Evolutionary conservation across 805 yeast species (phyloP).

Genomic region (Teunomyces panamensis): DNA sequence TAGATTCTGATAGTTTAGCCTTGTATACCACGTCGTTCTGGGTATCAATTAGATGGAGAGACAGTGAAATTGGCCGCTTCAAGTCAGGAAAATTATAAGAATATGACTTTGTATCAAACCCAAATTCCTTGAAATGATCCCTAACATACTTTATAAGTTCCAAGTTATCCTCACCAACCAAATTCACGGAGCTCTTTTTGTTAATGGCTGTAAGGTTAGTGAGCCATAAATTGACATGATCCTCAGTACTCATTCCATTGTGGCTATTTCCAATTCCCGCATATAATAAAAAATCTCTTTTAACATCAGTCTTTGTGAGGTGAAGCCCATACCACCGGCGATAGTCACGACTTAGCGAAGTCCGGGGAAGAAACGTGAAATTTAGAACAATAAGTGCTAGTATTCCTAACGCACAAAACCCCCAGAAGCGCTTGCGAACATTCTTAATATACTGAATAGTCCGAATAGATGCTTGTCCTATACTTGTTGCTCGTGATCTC

Average conservation of each 20-base stretch:
- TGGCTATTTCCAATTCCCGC: constrained; percentile 24
- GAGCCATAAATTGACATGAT: constrained; percentile 26
- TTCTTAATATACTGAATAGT: constrained; percentile 2
- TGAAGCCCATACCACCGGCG: constrained; percentile 67
- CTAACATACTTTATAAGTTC: constrained; percentile 25
- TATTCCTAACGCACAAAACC: constrained; percentile 48
- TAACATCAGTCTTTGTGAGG: constrained; percentile 66
- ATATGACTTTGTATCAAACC: constrained; percentile 19
- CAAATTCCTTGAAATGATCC: constrained; percentile 24
- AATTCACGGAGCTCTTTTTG: constrained; percentile 15
- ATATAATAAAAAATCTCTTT: constrained; percentile 52
- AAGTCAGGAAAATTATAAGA: constrained; percentile 14
- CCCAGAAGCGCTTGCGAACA: constrained; percentile 32
- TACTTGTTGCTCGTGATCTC: constrained; percentile 1
- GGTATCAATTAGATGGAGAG: constrained; percentile 21
- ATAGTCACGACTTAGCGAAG: constrained; percentile 78
- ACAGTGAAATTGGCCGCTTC: constrained; percentile 24
- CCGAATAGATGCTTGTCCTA: constrained; percentile 1
- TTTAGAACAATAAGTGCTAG: constrained; percentile 54
- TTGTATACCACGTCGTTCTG: constrained; percentile 21
- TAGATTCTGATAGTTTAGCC: constrained; percentile 23
- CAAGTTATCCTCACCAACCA: constrained; percentile 24
- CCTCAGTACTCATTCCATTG: constrained; percentile 19
- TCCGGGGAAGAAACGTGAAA: constrained; percentile 75
- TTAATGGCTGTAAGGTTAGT: constrained; percentile 25